phyloP scores from a whole-genome alignment of 345 rosid species.

The Pseudoturritis turrita region DNA sequence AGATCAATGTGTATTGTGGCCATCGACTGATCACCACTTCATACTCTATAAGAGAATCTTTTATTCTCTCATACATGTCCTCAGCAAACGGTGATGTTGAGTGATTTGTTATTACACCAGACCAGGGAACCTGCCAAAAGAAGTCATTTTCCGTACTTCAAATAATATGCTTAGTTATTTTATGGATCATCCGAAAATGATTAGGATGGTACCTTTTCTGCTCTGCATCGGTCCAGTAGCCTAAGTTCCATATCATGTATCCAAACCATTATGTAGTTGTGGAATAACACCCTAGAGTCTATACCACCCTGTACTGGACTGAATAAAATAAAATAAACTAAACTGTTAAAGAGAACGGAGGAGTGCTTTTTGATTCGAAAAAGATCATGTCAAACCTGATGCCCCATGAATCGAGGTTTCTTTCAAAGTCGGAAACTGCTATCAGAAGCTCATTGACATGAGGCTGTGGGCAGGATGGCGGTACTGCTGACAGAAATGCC shows the following conservation, averaged over 20 bases:
- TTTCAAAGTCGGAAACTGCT: constrained; percentile 81
- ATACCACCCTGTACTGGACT: constrained; percentile 85
- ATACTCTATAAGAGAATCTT: constrained; percentile 63
- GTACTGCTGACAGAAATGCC: constrained; percentile 77
- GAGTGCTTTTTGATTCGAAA: background rate
- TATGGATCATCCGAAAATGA: background rate
- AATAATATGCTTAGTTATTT: background rate
- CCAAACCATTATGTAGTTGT: constrained; percentile 83
- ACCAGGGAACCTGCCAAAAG: constrained; percentile 69
- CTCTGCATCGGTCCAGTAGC: constrained; percentile 83
- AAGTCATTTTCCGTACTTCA: background rate
- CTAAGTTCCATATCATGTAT: constrained; percentile 89
- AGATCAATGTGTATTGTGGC: constrained; percentile 83
- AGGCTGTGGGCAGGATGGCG: constrained; percentile 80
- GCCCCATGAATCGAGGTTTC: constrained; percentile 78
- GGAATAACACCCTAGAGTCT: constrained; percentile 71
- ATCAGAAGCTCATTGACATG: constrained; percentile 83
- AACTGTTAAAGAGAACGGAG: background rate
- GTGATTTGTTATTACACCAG: constrained; percentile 79
- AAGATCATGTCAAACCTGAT: constrained; percentile 53
- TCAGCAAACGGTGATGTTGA: constrained; percentile 94
- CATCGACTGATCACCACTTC: constrained; percentile 88
- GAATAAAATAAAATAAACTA: constrained; percentile 21
- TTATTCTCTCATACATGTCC: constrained; percentile 84
- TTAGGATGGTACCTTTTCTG: constrained; percentile 65